These are phyloP conservation scores for Lasiosphaeria hispida DNA, from an alignment of 495 filamentous ascomycete species.

Conservation along the genomic window DNA sequence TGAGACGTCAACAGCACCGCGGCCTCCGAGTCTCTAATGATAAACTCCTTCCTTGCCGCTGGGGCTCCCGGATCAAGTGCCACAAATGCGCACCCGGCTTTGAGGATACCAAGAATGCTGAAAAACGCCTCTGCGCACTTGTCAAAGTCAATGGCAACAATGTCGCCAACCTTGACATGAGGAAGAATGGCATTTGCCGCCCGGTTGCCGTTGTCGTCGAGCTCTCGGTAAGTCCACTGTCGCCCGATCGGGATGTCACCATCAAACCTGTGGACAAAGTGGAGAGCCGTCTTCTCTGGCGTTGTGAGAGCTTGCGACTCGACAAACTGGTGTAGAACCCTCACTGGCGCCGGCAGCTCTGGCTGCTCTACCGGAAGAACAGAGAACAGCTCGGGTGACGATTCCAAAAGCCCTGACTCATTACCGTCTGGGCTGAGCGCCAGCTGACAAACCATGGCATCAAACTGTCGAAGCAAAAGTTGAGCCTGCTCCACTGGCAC, in stretches of 20 bases:
- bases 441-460: constrained; percentile 50
- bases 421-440: constrained; percentile 33
- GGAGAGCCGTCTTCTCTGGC: constrained; percentile 54
- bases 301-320: constrained; percentile 40
- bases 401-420: constrained; percentile 22
- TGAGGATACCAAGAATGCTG: constrained; percentile 75
- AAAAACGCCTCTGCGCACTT: constrained; percentile 78
- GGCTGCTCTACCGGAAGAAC: constrained; percentile 50
- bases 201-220: constrained; percentile 59
- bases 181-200: constrained; percentile 54
- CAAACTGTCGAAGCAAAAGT: constrained; percentile 61
- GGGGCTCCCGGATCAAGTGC: constrained; percentile 69
- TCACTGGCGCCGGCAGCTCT: constrained; percentile 39
- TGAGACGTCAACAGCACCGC: constrained; percentile 47
- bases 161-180: constrained; percentile 42
- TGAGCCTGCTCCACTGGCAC: constrained; percentile 62
- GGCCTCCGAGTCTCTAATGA: constrained; percentile 60
- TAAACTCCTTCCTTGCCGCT: constrained; percentile 59
- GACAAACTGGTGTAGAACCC: constrained; percentile 63
- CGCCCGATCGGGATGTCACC: constrained; percentile 28
- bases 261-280: constrained; percentile 53
- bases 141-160: constrained; percentile 77
- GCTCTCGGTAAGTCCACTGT: constrained; percentile 60
- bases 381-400: constrained; percentile 45
- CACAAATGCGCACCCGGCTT: constrained; percentile 79